Percentiles rank a stretch among this genome's conserved stretches.
Conservation (phyloP, 1,284 basidiomycete genomes). For the Rhizopogon parksii region DNA sequence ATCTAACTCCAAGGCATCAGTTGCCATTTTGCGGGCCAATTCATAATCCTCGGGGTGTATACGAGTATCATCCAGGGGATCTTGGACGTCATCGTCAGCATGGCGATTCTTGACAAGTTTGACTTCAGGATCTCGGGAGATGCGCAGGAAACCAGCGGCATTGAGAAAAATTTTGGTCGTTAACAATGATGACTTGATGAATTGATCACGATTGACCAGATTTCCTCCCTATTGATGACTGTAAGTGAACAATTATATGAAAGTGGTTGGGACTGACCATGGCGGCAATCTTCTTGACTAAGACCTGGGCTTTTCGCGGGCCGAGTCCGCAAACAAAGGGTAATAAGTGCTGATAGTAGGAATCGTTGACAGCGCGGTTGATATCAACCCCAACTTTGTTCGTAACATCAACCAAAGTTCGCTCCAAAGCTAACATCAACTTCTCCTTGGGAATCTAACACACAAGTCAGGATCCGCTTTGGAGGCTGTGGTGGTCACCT, state of each 20-base stretch:
- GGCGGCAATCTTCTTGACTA: conserved; percentile 77
- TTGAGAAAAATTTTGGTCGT: conserved; percentile 89
- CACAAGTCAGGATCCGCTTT: conserved; percentile 9
- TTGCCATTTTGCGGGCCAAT: conserved; percentile 97
- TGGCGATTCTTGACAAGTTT: conserved; percentile 60
- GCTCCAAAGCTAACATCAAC: conserved; percentile 76
- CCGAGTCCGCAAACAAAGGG: conserved; percentile 93
- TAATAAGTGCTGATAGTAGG: conserved; percentile 83
- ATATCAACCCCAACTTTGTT: conserved; percentile 95
- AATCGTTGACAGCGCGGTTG: conserved; percentile 82
- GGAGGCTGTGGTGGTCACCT: conserved; percentile 23
- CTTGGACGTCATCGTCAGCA: conserved; percentile 68
- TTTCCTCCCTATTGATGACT: conserved; percentile 61
- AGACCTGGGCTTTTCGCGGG: conserved; percentile 85
- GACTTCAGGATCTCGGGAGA: conserved; percentile 64
- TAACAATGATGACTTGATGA: conserved; percentile 73
- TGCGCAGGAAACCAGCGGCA: conserved; percentile 85
- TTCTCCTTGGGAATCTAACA: conserved; percentile 79
- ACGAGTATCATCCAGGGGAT: conserved; percentile 92
- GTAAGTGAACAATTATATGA: conserved; percentile 10
- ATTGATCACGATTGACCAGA: conserved; percentile 77
- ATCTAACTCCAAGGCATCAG: conserved; percentile 91
- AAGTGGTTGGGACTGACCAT: conserved; percentile 42
- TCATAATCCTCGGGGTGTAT: conserved; percentile 99
- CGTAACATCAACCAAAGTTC: conserved; percentile 82